Evolutionary conservation across 2,329 filamentous ascomycete genomes (phyloP), one percentile per base, ranked within the genome.

Genomic region (Ceratocystiopsis sp.): DNA sequence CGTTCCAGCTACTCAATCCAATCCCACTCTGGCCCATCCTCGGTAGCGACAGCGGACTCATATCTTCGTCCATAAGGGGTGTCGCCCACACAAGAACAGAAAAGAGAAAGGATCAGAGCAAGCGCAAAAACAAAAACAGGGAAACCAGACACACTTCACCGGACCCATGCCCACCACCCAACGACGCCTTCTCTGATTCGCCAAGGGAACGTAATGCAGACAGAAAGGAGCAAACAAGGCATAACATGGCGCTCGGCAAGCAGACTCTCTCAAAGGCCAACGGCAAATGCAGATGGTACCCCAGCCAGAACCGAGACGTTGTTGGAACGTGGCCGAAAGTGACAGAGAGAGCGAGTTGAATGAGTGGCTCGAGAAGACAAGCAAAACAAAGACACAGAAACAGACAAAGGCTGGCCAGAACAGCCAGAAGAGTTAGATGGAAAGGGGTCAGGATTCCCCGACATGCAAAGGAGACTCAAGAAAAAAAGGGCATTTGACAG

Each of bases 11-110:
- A 29, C 25, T 11, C 25, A 29, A 4, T 10, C 4, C 25, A 11
- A 29, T 11, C 25, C 10, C 25, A 29, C 25, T 8, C 25, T 2
- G 6, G 10, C 25, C 25, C 9, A 9, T 11, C 25, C 25, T 29
- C 10, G 25, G 25, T 11, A 29, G 25, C 35, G 55, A 68, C 65
- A 65, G 65, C 75, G 81, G 83, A 85, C 83, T 91, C 84, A 66
- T 89, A 84, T 91, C 84, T 76, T 91, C 80, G 70, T 84, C 83
- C 80, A 72, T 68, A 55, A 37, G 47, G 45, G 47, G 47, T 47
- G 45, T 19, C 17, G 15, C 14, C 19, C 35, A 29, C 35, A 17
- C 15, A 19, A 39, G n/a, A 18, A 21, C 19, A 38, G 45, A 52
- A 50, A 55, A 57, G 53, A 52, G 50, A 48, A 50, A 51, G 57